phyloP scores from a whole-genome alignment of 2,329 filamentous ascomycete species.

The Hansfordia pulvinata region DNA sequence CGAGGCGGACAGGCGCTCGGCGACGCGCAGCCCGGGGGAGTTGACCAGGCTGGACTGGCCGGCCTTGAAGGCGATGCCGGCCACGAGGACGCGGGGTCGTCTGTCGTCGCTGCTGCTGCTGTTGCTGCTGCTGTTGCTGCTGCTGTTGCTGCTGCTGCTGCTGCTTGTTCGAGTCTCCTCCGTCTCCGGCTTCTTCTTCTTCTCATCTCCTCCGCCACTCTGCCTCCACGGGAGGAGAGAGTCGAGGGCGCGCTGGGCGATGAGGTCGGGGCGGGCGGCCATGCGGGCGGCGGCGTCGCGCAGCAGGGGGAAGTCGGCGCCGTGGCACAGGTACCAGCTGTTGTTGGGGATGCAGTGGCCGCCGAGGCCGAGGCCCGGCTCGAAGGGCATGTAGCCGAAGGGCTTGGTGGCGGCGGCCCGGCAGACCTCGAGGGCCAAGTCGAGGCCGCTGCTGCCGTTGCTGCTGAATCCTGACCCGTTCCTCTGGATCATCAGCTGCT shows the following conservation, averaged over 20 bases:
- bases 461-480: no score
- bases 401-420: constrained; percentile 34
- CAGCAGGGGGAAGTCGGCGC: constrained; percentile 31
- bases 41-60: constrained; percentile 32
- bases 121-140: no score
- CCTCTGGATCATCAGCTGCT: no score
- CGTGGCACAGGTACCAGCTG: constrained; percentile 36
- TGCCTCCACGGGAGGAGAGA: no score
- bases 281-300: constrained; percentile 27
- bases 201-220: no score
- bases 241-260: constrained; percentile 22
- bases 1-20: constrained; percentile 20
- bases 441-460: constrained; percentile 26
- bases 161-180: no score
- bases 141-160: no score
- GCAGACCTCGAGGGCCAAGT: constrained; percentile 36
- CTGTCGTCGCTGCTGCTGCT: no score
- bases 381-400: constrained; percentile 35
- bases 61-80: constrained; percentile 35
- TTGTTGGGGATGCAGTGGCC: constrained; percentile 44
- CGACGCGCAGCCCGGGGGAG: constrained; percentile 30
- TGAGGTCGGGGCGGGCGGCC: constrained; percentile 23
- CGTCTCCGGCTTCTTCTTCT: no score
- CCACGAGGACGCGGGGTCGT: constrained; percentile 26
- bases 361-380: constrained; percentile 34